Evolutionary conservation across 2,329 filamentous ascomycete genomes (phyloP).

Genomic region (Knoxdaviesia proteae): DNA sequence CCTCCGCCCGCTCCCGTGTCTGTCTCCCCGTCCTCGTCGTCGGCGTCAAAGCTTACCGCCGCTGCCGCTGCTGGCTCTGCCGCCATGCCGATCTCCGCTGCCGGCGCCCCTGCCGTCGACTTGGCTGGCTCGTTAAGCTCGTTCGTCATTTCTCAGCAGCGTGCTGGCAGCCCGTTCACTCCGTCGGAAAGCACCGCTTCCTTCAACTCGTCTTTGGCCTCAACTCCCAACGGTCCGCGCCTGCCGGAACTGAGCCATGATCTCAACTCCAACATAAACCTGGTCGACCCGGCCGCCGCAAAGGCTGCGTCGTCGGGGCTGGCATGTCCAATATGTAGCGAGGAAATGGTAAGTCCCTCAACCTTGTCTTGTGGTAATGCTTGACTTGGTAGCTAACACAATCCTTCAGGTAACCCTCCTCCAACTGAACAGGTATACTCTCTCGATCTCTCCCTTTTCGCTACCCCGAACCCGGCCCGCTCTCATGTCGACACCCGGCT

Average conservation of each 20-base stretch:
- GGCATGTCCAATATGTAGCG: conserved; percentile 91
- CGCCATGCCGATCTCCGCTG: not conserved
- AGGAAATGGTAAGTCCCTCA: conserved; percentile 61
- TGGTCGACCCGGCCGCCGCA: conserved; percentile 31
- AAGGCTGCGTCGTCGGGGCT: conserved; percentile 43
- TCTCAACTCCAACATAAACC: conserved; percentile 59
- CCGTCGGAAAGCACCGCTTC: conserved; percentile 56
- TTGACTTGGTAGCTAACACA: conserved; percentile 8
- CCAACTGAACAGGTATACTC: conserved; percentile 55
- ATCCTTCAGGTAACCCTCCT: conserved; percentile 59
- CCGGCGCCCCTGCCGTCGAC: not conserved
- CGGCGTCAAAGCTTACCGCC: conserved; percentile 1
- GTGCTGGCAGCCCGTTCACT: conserved; percentile 26
- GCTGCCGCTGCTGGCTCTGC: not conserved
- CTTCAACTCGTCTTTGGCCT: conserved; percentile 48
- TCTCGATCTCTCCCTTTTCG: not conserved
- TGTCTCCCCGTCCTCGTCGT: conserved; percentile 2
- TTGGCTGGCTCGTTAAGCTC: not conserved
- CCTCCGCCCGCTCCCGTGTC: conserved; percentile 19
- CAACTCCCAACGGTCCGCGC: conserved; percentile 37
- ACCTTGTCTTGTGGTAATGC: conserved; percentile 1
- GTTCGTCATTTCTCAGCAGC: conserved; percentile 1
- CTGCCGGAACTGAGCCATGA: conserved; percentile 56
- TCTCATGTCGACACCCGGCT: not conserved
- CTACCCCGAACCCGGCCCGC: conserved; percentile 1